phyloP scores from a whole-genome alignment of 1,139 yeast genomes.

The Arxiozyma slooffiae region DNA sequence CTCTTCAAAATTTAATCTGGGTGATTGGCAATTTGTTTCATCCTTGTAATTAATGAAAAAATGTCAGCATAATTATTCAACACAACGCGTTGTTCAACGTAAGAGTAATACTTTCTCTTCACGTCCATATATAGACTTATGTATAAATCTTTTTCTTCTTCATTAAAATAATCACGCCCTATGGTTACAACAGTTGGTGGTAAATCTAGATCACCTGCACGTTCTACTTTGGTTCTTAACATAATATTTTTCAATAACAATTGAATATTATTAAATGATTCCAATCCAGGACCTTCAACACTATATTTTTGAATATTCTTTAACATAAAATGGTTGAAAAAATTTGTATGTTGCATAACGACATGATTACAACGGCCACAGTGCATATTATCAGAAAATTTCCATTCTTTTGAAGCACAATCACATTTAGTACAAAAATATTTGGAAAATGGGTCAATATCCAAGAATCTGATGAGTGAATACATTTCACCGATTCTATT shows the following conservation, averaged over 20 bases:
- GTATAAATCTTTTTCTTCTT: slow-evolving; percentile 87
- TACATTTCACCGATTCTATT: slow-evolving; percentile 94
- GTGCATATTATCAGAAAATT: slow-evolving; percentile 66
- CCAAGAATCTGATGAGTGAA: slow-evolving; percentile 74
- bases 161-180: slow-evolving; percentile 76
- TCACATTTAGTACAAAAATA: slow-evolving; percentile 89
- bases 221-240: slow-evolving; percentile 87
- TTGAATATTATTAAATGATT: slow-evolving; percentile 70
- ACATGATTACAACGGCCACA: slow-evolving; percentile 85
- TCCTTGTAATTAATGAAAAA: slow-evolving; percentile 87
- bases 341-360: slow-evolving; percentile 90
- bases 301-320: slow-evolving; percentile 85
- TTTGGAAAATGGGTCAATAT: slow-evolving; percentile 74
- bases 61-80: slow-evolving; percentile 92
- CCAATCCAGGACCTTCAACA: slow-evolving; percentile 66
- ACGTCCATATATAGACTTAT: slow-evolving; percentile 81
- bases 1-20: slow-evolving; percentile 87
- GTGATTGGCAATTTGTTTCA: slow-evolving; percentile 97
- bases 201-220: slow-evolving; percentile 93
- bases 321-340: slow-evolving; percentile 88
- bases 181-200: slow-evolving; percentile 92
- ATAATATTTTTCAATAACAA: slow-evolving; percentile 63
- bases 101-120: slow-evolving; percentile 67
- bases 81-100: slow-evolving; percentile 91
- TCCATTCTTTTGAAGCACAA: slow-evolving; percentile 75